These are phyloP conservation scores for Stipa capillata DNA, from an alignment of 176 grass and related monocot genomes.

Conservation along the genomic window DNA sequence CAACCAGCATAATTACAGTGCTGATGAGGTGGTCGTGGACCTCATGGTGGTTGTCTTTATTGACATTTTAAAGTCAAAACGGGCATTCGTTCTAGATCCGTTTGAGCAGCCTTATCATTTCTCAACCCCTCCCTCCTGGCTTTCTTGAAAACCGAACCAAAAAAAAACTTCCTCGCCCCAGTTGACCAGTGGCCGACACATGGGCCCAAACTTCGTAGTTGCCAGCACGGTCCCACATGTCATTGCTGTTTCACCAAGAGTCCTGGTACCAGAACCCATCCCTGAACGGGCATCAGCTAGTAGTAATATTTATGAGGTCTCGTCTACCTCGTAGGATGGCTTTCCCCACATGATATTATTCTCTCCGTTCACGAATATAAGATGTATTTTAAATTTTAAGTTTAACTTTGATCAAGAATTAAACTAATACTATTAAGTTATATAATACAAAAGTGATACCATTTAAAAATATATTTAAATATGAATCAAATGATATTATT, in stretches of 20 bases:
- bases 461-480: too few relatives aligned
- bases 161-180: not conserved
- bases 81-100: conserved; percentile 11
- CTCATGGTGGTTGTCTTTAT: conserved; percentile 11
- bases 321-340: not conserved
- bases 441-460: too few relatives aligned
- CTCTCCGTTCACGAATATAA: too few relatives aligned
- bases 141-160: too few relatives aligned
- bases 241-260: not conserved
- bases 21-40: conserved; percentile 6
- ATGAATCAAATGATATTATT: too few relatives aligned
- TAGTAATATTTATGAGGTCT: not conserved
- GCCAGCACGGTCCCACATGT: not conserved
- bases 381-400: too few relatives aligned
- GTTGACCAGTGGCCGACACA: not conserved
- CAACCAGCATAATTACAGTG: not conserved
- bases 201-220: not conserved
- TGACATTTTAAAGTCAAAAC: conserved; percentile 20
- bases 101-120: not conserved
- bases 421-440: too few relatives aligned
- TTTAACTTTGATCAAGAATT: too few relatives aligned
- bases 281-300: not conserved
- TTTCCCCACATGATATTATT: conserved; percentile 17
- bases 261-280: not conserved
- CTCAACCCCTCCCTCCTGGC: not conserved